These are phyloP conservation scores for Picea mariana DNA, from an alignment of 83 land plant species.

Conservation along the genomic window DNA sequence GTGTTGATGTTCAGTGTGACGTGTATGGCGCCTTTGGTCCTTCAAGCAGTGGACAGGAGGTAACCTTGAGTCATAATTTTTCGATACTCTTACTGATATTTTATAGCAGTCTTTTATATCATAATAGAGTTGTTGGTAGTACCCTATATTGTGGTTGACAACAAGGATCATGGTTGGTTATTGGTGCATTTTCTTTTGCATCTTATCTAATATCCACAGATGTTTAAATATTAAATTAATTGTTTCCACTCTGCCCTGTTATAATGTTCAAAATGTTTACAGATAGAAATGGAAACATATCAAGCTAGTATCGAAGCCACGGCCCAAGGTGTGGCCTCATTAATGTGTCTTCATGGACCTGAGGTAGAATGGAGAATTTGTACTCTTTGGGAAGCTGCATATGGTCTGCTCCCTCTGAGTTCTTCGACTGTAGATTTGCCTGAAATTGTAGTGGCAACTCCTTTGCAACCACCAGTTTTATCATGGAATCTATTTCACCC, in stretches of 20 bases:
- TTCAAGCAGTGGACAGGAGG: slow-evolving; percentile 45
- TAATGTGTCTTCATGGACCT: slow-evolving; percentile 88
- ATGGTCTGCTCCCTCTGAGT: slow-evolving; percentile 87
- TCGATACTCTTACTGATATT: not conserved
- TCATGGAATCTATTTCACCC: slow-evolving; percentile 91
- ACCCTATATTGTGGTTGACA: not conserved
- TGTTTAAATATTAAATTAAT: too few relatives aligned
- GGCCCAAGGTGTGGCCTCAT: slow-evolving; percentile 93
- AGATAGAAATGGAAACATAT: slow-evolving; percentile 62
- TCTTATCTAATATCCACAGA: too few relatives aligned
- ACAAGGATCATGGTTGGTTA: not conserved
- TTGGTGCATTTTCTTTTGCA: not conserved
- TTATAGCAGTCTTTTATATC: slow-evolving; percentile 11
- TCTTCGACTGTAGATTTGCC: slow-evolving; percentile 90
- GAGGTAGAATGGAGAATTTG: slow-evolving; percentile 98
- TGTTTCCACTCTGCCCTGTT: not conserved
- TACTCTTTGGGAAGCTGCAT: slow-evolving; percentile 98
- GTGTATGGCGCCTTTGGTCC: slow-evolving; percentile 43
- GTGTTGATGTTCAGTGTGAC: slow-evolving; percentile 63
- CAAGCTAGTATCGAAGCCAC: slow-evolving; percentile 91
- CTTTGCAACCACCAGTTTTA: slow-evolving; percentile 83
- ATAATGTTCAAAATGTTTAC: not conserved
- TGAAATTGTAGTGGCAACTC: slow-evolving; percentile 85
- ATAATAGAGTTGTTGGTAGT: slow-evolving; percentile 10
- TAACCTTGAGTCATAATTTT: slow-evolving; percentile 16